Evolutionary conservation across 352 stramenopile genomes (phyloP).

Genomic region (Phytopythium delawarense): DNA sequence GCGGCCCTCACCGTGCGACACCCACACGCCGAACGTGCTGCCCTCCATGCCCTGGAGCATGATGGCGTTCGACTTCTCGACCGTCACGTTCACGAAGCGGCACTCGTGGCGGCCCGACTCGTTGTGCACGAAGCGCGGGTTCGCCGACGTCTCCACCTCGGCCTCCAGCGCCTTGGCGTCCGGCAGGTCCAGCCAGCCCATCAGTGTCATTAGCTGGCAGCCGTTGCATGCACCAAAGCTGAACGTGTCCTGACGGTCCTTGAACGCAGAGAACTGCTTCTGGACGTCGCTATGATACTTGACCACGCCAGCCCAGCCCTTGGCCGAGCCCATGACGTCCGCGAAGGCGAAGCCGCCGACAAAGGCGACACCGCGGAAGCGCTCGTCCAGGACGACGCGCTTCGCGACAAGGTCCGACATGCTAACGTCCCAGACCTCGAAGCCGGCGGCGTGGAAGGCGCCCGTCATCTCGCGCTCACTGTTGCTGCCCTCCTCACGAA

Average conservation of each 20-base stretch:
- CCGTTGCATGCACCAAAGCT: slow-evolving; percentile 99
- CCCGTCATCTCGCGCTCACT: slow-evolving; percentile 98
- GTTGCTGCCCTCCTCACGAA: slow-evolving; percentile 99
- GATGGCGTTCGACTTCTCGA: slow-evolving; percentile 93
- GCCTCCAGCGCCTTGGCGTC: slow-evolving; percentile 49
- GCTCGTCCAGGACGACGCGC: slow-evolving; percentile 87
- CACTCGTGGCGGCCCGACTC: slow-evolving; percentile 95
- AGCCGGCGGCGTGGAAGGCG: slow-evolving; percentile 96
- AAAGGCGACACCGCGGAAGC: slow-evolving; percentile 97
- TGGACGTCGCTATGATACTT: slow-evolving; percentile 96
- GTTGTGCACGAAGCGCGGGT: slow-evolving; percentile 98
- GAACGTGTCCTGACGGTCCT: slow-evolving; percentile 95
- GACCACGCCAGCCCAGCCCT: slow-evolving; percentile 98
- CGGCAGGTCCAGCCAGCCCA: slow-evolving; percentile 93
- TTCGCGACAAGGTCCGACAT: slow-evolving; percentile 95
- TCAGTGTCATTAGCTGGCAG: slow-evolving; percentile 99
- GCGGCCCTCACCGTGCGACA: slow-evolving; percentile 90
- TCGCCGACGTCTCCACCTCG: slow-evolving; percentile 48
- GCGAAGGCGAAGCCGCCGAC: slow-evolving; percentile 99
- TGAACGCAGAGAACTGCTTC: slow-evolving; percentile 97
- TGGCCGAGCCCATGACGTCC: slow-evolving; percentile 98
- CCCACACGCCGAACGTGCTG: slow-evolving; percentile 96
- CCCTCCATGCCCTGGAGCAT: slow-evolving; percentile 98
- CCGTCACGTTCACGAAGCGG: slow-evolving; percentile 95
- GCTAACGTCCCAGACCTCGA: slow-evolving; percentile 98